phyloP scores from a whole-genome alignment of 2,329 filamentous ascomycete genomes.

The Hortaea werneckii region DNA sequence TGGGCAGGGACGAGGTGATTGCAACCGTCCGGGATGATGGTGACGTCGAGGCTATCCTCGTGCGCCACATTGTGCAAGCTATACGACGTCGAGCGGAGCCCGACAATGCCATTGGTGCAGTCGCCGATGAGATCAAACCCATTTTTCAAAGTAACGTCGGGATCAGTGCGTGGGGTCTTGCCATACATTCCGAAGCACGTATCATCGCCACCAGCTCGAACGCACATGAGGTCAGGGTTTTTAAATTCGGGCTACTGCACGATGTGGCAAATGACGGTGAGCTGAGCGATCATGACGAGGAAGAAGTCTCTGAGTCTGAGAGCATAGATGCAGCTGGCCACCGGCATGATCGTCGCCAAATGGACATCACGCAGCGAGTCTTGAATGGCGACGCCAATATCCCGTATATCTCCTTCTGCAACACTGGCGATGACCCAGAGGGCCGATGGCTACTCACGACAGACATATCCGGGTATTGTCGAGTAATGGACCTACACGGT shows the following conservation, averaged over 20 bases:
- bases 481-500: constrained; percentile 19
- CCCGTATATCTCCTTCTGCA: constrained; percentile 49
- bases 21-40: constrained; percentile 50
- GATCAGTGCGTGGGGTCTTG: constrained; percentile 77
- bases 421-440: constrained; percentile 44
- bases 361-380: constrained; percentile 19
- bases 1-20: constrained; percentile 38
- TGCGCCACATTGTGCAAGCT: constrained; percentile 24
- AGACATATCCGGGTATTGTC: constrained; percentile 36
- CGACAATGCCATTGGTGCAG: constrained; percentile 12
- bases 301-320: neutral
- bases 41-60: constrained; percentile 36
- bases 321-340: constrained; percentile 12
- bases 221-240: constrained; percentile 46
- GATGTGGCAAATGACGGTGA: constrained; percentile 8
- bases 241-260: constrained; percentile 47
- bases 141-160: constrained; percentile 72
- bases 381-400: constrained; percentile 39
- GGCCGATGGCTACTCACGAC: constrained; percentile 49
- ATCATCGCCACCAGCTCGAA: constrained; percentile 83
- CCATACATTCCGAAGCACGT: constrained; percentile 69
- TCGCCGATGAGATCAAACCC: constrained; percentile 36
- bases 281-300: neutral
- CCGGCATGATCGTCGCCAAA: constrained; percentile 6
- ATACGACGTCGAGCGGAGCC: constrained; percentile 25